These are phyloP conservation scores for Tolypocladium ophioglossoides DNA, from an alignment of 2,329 filamentous ascomycete species.

Conservation along the genomic window DNA sequence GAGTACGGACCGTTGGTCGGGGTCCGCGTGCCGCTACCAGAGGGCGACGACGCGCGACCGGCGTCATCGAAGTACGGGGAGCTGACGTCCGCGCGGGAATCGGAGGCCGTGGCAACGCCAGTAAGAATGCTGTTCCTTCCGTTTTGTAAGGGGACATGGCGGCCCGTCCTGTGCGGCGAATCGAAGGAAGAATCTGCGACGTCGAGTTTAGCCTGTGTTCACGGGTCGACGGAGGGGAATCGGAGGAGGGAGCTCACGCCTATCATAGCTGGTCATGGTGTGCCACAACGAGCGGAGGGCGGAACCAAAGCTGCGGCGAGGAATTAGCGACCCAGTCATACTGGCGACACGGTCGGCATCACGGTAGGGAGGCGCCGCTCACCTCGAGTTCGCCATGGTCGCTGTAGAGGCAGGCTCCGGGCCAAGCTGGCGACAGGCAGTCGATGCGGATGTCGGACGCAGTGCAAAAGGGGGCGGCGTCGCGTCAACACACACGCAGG, in stretches of 20 bases:
- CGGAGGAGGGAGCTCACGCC: conserved; percentile 39
- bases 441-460: background rate
- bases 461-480: conserved; percentile 1
- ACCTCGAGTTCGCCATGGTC: conserved; percentile 19
- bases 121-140: conserved; percentile 74
- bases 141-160: conserved; percentile 80
- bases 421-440: conserved; percentile 3
- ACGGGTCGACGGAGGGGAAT: background rate
- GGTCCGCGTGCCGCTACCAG: conserved; percentile 36
- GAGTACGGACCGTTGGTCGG: conserved; percentile 65
- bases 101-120: conserved; percentile 78
- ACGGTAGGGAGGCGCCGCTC: conserved; percentile 6
- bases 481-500: background rate
- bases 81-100: conserved; percentile 77
- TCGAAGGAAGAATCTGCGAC: conserved; percentile 76
- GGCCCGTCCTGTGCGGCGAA: conserved; percentile 83
- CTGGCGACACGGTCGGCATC: background rate
- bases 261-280: conserved; percentile 65
- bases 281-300: conserved; percentile 93
- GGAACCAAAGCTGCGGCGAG: conserved; percentile 44
- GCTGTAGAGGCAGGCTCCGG: conserved; percentile 9
- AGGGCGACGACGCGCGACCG: conserved; percentile 39
- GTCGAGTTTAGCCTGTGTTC: background rate
- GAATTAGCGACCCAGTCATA: conserved; percentile 8
- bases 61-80: conserved; percentile 69